These are phyloP conservation scores for Zygosaccharomyces kombuchaensis DNA, from an alignment of 805 yeast genomes.

Conservation along the genomic window DNA sequence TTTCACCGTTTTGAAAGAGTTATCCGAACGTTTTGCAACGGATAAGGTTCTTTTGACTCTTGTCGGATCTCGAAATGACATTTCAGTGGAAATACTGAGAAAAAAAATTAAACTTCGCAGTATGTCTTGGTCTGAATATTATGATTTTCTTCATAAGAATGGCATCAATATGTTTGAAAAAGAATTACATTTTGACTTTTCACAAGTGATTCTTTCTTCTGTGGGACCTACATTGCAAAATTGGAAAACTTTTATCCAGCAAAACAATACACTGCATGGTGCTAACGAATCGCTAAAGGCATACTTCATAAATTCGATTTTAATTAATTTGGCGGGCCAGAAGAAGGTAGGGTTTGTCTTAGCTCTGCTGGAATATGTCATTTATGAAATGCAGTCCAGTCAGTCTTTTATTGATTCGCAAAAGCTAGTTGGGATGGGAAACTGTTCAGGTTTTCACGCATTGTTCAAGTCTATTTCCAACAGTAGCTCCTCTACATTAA, in stretches of 20 bases:
- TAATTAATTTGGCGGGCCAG: conserved; percentile 10
- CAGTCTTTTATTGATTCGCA: conserved; percentile 11
- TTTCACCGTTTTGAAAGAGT: conserved; percentile 7
- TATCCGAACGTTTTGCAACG: conserved; percentile 18
- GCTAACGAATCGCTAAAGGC: conserved; percentile 17
- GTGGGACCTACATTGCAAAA: conserved; percentile 7
- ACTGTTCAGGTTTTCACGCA: conserved; percentile 14
- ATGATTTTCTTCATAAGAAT: conserved; percentile 5
- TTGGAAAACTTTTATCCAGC: conserved; percentile 14
- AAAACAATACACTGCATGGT: conserved; percentile 6
- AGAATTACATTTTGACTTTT: conserved; percentile 12
- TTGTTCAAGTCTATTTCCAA: conserved; percentile 15
- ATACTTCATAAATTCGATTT: conserved; percentile 12
- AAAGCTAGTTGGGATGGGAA: conserved; percentile 6
- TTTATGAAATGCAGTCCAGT: conserved; percentile 9
- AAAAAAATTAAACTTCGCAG: conserved; percentile 14
- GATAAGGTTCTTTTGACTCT: conserved; percentile 7
- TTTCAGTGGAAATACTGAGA: not conserved
- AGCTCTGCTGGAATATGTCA: conserved; percentile 13
- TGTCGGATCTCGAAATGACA: not conserved
- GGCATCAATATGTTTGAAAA: conserved; percentile 14
- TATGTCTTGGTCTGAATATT: conserved; percentile 12
- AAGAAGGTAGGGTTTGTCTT: conserved; percentile 14
- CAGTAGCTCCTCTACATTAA: conserved; percentile 14
- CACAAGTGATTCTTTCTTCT: conserved; percentile 15